A percentile compares a stretch with the other conserved stretches of the same genome.
These are phyloP conservation scores for Corynascus novoguineensis DNA, from an alignment of 495 filamentous ascomycete species.

Conservation along the genomic window DNA sequence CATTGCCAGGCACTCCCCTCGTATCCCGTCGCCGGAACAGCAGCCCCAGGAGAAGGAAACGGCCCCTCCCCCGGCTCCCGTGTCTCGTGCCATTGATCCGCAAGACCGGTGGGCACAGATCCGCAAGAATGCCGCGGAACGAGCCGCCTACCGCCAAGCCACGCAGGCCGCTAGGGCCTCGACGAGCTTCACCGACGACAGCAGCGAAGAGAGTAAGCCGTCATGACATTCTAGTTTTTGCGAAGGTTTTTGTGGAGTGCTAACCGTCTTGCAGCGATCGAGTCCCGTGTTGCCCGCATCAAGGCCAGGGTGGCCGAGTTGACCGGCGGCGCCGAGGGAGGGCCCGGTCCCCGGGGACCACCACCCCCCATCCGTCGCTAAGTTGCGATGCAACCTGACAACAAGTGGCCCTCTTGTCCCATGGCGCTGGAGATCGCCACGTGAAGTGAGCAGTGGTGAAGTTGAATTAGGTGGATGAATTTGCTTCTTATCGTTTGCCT, in stretches of 20 bases:
- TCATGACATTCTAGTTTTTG: background rate
- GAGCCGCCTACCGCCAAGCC: conserved; percentile 53
- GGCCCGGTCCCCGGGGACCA: conserved; percentile 7
- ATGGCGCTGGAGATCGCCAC: background rate
- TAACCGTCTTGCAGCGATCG: conserved; percentile 66
- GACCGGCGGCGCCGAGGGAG: conserved; percentile 57
- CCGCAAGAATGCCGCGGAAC: conserved; percentile 83
- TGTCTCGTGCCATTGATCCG: conserved; percentile 28
- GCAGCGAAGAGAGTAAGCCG: conserved; percentile 87
- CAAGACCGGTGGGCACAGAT: conserved; percentile 92
- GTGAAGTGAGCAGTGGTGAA: background rate
- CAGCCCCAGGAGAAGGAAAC: background rate
- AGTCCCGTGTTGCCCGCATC: conserved; percentile 93
- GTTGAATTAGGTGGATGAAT: background rate
- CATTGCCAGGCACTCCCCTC: conserved; percentile 33
- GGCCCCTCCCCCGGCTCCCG: conserved; percentile 1
- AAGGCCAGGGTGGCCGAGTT: conserved; percentile 94
- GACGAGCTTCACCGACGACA: conserved; percentile 70
- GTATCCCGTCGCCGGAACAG: conserved; percentile 18
- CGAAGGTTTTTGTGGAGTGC: background rate
- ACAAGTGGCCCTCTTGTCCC: background rate
- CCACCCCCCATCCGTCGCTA: conserved; percentile 28
- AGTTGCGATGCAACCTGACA: conserved; percentile 17
- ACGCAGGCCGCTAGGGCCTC: conserved; percentile 51
- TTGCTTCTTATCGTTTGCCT: background rate